Percentiles rank a stretch among this genome's conserved stretches.
Conservation (phyloP, 257 asterid species). For the Plantago ovata region DNA sequence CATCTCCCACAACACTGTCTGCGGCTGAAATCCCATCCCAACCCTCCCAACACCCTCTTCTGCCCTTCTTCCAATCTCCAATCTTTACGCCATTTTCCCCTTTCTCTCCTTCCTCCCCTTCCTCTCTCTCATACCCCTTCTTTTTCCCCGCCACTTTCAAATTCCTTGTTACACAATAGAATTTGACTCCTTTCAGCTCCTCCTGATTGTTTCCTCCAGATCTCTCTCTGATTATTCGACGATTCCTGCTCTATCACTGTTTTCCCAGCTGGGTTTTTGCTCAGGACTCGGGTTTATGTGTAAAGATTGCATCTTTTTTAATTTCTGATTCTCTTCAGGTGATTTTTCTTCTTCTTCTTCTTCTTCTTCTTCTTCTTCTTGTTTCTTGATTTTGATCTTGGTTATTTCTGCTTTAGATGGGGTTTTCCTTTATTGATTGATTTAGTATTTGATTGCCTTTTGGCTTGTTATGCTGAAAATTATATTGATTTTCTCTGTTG, state of each 20-base stretch:
- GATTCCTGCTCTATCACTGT: conserved; percentile 22
- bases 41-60: conserved; percentile 54
- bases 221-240: conserved; percentile 3
- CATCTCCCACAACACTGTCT: conserved; percentile 44
- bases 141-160: conserved; percentile 62
- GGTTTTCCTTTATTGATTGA: not conserved
- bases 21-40: conserved; percentile 58
- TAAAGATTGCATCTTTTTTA: conserved; percentile 25
- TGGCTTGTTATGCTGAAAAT: conserved; percentile 1
- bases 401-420: not conserved
- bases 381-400: not conserved
- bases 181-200: not conserved
- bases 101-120: conserved; percentile 47
- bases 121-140: conserved; percentile 32
- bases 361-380: not conserved
- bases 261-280: conserved; percentile 19
- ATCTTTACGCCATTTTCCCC: conserved; percentile 53
- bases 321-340: conserved; percentile 25
- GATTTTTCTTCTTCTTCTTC: not conserved
- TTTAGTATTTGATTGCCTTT: conserved; percentile 15
- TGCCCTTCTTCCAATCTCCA: conserved; percentile 48
- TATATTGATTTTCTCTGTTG: not conserved
- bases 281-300: conserved; percentile 9
- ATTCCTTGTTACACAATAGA: conserved; percentile 11
- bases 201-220: not conserved